Evolutionary conservation across 2,329 filamentous ascomycete genomes (phyloP), one percentile per base, ranked within the genome.

Genomic region (Colletotrichum costaricense): DNA sequence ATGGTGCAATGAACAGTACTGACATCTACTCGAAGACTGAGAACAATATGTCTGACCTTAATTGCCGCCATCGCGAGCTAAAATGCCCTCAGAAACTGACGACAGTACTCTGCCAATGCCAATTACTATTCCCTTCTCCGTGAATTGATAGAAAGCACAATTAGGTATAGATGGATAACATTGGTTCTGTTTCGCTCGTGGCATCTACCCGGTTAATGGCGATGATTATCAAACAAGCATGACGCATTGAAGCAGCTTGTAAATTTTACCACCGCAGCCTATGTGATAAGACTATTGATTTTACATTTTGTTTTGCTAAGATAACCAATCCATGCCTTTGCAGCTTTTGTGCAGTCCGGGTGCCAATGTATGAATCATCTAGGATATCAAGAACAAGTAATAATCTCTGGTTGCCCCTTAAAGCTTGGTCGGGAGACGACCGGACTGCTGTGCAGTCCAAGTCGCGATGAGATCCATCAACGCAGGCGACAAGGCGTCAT

Each of bases 391-490:
- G 42, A 22, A 49, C 42, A 49, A 9, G 19, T 55, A 3, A 14
- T 26, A 5, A 24, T 55, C 22, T 26, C 5, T 26, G 5, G 9
- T 24, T 49, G 42, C 2, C 3, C 11, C 19, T 64, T 58, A 75
- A 24, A 75, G 49, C 63, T 58, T 71, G 16, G 59, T 33, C 6
- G 75, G 72, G 62, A 76, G 64, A 66, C 63, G 26, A 3, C 83
- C 83, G 28, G 80, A 73, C 81, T 85, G 88, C 82, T 90, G 82
- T 0, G 84, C 90, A 0, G 87, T 88, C 78, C 83, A 90, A 1
- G 88, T 87, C 9, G 89, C 87, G 68, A 91, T 85, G 33, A 85
- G 82, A 77, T 93, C 91, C 92, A 93, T 93, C 78, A 93, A 81
- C 3, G 84, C 74, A 22, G 91, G 91, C 5, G 86, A 90, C 58